These are phyloP conservation scores for Mortierella sp. DNA, from an alignment of 371 early-diverging fungal species.

Conservation along the genomic window DNA sequence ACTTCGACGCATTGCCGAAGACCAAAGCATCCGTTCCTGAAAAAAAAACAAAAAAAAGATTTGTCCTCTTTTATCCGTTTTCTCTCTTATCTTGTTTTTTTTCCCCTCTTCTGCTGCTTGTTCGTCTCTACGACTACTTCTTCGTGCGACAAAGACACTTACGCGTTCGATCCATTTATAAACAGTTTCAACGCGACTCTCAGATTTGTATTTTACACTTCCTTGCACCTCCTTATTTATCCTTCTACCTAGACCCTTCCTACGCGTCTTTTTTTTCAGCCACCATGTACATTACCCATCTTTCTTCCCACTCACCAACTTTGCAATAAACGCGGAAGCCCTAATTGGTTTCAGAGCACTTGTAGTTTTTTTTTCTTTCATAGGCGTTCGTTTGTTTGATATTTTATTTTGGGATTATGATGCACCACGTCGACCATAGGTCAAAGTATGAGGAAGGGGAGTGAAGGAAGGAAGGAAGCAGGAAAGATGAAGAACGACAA, in stretches of 20 bases:
- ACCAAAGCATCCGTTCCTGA: slow-evolving; percentile 38
- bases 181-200: not conserved
- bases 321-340: not conserved
- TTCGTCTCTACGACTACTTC: too few species aligned
- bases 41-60: not conserved
- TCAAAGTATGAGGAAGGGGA: not conserved
- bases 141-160: too few species aligned
- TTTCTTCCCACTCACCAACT: not conserved
- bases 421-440: not conserved
- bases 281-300: not conserved
- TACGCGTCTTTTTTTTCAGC: not conserved
- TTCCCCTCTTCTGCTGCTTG: not conserved
- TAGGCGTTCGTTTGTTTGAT: not conserved
- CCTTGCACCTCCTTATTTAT: not conserved
- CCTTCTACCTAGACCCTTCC: not conserved
- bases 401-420: not conserved
- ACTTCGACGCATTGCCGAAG: slow-evolving; percentile 44
- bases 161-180: too few species aligned
- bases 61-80: not conserved
- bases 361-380: not conserved
- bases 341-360: slow-evolving; percentile 7
- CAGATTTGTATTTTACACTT: not conserved
- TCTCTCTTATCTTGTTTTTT: not conserved
- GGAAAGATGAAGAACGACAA: not conserved
- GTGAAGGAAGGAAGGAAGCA: not conserved